These are phyloP conservation scores for Lomentospora prolificans DNA, from an alignment of 2,329 filamentous ascomycete genomes.

Conservation along the genomic window DNA sequence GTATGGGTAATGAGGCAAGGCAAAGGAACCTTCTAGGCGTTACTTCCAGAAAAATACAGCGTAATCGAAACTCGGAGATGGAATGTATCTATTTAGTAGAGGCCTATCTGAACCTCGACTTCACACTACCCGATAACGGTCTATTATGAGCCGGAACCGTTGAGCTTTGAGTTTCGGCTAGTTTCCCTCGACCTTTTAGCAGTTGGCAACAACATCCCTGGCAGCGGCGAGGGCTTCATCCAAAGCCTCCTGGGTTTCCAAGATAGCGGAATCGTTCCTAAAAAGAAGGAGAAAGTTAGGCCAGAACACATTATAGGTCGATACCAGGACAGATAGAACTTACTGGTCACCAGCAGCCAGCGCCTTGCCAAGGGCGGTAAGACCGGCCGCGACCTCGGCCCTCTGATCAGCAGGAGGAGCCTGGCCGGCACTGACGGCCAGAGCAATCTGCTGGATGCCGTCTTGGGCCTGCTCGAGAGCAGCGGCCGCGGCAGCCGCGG, in stretches of 20 bases:
- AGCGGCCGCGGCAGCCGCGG: constrained; percentile 5
- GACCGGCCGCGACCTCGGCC: constrained; percentile 7
- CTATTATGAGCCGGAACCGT: too few relatives aligned
- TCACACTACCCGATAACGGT: too few relatives aligned
- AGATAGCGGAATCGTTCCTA: constrained; percentile 5
- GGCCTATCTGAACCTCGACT: too few relatives aligned
- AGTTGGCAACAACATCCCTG: constrained; percentile 1
- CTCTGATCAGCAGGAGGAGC: constrained; percentile 2
- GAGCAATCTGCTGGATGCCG: constrained; percentile 9
- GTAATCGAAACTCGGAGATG: too few relatives aligned
- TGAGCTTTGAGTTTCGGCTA: too few relatives aligned
- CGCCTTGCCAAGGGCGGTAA: constrained; percentile 3
- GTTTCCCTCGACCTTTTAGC: too few relatives aligned
- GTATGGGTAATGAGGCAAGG: too few relatives aligned
- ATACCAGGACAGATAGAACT: not conserved
- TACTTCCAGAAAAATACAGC: too few relatives aligned
- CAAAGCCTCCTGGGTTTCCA: constrained; percentile 1
- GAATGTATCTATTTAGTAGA: too few relatives aligned
- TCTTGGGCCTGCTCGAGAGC: constrained; percentile 6
- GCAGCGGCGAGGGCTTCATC: constrained; percentile 1
- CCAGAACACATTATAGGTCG: too few relatives aligned
- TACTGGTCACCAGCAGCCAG: constrained; percentile 4
- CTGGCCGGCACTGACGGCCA: constrained; percentile 5
- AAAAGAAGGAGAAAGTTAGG: not conserved
- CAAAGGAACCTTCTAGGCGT: too few relatives aligned